Evolutionary conservation across 352 stramenopile species (phyloP).

Genomic region (Phytopythium boreale): DNA sequence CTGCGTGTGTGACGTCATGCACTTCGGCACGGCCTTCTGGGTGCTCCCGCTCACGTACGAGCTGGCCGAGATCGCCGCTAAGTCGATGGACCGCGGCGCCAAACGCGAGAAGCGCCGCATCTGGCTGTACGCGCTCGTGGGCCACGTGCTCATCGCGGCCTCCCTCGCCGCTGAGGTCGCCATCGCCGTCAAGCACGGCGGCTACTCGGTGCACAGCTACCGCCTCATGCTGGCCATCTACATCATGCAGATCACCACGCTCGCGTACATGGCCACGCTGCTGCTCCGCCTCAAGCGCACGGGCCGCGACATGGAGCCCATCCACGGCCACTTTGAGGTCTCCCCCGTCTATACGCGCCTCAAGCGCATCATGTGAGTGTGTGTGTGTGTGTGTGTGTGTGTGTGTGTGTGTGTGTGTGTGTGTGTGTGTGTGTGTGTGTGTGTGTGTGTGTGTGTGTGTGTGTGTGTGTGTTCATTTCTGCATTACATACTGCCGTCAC

Average conservation of each 20-base stretch:
- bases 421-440: no score
- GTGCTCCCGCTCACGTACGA: slow-evolving; percentile 56
- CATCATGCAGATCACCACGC: slow-evolving; percentile 37
- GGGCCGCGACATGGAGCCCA: slow-evolving; percentile 48
- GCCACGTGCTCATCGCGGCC: slow-evolving; percentile 23
- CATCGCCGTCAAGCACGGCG: slow-evolving; percentile 20
- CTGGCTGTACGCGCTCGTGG: slow-evolving; percentile 27
- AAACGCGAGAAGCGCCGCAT: slow-evolving; percentile 40
- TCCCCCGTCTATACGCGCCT: slow-evolving; percentile 57
- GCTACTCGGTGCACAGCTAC: slow-evolving; percentile 40
- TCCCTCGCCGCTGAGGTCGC: slow-evolving; percentile 27
- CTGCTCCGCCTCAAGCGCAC: slow-evolving; percentile 37
- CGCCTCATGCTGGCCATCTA: slow-evolving; percentile 38
- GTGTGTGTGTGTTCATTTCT: no score
- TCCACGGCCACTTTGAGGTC: slow-evolving; percentile 47
- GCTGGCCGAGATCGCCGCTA: slow-evolving; percentile 48
- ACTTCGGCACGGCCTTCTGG: slow-evolving; percentile 48
- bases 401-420: no score
- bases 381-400: no score
- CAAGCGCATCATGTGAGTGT: slow-evolving; percentile 52
- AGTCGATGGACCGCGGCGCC: slow-evolving; percentile 59
- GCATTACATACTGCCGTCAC: slow-evolving; percentile 4
- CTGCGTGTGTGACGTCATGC: slow-evolving; percentile 43
- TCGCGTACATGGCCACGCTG: slow-evolving; percentile 41
- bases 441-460: no score